phyloP scores from a whole-genome alignment of 2,329 filamentous ascomycete genomes.

The Dothistroma pini region DNA sequence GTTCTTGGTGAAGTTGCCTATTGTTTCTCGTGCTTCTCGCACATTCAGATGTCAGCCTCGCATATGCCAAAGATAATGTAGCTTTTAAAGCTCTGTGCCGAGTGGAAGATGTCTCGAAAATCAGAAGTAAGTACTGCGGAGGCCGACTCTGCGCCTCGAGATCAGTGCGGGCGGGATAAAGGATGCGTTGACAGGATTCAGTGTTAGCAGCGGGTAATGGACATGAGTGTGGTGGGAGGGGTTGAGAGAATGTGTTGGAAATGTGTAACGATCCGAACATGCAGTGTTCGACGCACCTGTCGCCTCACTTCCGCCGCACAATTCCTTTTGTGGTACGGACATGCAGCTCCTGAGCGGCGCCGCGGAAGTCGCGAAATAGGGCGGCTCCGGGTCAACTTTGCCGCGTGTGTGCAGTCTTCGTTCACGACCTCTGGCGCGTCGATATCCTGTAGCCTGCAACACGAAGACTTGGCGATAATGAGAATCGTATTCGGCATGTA shows the following conservation, averaged over 20 bases:
- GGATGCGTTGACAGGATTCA: not conserved
- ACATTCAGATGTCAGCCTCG: not conserved
- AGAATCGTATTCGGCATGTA: not conserved
- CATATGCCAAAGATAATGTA: not conserved
- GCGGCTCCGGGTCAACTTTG: not conserved
- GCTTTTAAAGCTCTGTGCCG: not conserved
- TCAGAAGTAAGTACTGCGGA: not conserved
- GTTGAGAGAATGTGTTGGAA: not conserved
- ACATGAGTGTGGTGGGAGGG: not conserved
- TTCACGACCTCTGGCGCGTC: not conserved
- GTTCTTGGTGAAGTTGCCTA: not conserved
- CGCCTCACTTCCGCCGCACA: not conserved
- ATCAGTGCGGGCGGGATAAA: not conserved
- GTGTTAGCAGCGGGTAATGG: not conserved
- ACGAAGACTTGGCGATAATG: conserved; percentile 1
- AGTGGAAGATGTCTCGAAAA: not conserved
- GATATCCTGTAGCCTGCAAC: not conserved
- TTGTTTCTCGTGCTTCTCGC: not conserved
- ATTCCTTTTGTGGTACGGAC: conserved; percentile 4
- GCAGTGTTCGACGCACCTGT: not conserved
- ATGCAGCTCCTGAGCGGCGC: conserved; percentile 5
- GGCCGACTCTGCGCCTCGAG: not conserved
- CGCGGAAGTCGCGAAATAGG: conserved; percentile 8
- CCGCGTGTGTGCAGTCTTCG: conserved; percentile 10
- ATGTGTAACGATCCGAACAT: not conserved